Evolutionary conservation across 164 flowering plant species (phyloP).

Genomic region (Berberis thunbergii): DNA sequence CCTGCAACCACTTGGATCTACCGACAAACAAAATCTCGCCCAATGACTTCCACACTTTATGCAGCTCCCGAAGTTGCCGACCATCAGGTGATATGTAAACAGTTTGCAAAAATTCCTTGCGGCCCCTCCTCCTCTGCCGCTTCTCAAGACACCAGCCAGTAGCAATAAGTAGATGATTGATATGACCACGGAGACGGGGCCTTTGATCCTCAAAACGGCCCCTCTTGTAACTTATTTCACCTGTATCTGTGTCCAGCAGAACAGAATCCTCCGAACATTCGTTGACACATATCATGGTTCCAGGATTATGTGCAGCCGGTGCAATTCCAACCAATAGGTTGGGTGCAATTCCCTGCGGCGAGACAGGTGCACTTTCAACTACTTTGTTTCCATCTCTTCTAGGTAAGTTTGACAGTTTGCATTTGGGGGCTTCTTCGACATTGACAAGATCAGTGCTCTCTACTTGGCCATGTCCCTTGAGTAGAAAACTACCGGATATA

Average conservation of each 20-base stretch:
- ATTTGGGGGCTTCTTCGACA: conserved; percentile 13
- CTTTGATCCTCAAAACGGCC: conserved; percentile 40
- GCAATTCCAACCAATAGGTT: conserved; percentile 29
- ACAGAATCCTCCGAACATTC: conserved; percentile 18
- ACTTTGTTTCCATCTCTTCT: conserved; percentile 17
- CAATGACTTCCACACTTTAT: conserved; percentile 52
- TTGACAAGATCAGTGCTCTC: conserved; percentile 9
- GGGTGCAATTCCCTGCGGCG: conserved; percentile 44
- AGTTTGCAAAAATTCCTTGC: conserved; percentile 27
- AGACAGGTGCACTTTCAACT: conserved; percentile 25
- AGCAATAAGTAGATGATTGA: conserved; percentile 27
- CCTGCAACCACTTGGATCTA: conserved; percentile 17
- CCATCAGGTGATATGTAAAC: conserved; percentile 48
- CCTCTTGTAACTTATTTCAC: conserved; percentile 9
- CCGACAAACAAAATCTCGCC: conserved; percentile 35
- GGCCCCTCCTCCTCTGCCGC: conserved; percentile 19
- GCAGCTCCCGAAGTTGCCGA: conserved; percentile 30
- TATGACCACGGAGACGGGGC: conserved; percentile 38
- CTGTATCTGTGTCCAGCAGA: conserved; percentile 20
- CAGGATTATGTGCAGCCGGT: conserved; percentile 16
- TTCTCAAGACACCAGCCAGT: conserved; percentile 50
- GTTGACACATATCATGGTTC: conserved; percentile 14
- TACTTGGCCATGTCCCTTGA: conserved; percentile 20
- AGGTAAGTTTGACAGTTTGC: conserved; percentile 7
- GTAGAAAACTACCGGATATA: conserved; percentile 35